These are phyloP conservation scores for Kwoniella europaea DNA, from an alignment of 768 basidiomycete genomes.

Conservation along the genomic window DNA sequence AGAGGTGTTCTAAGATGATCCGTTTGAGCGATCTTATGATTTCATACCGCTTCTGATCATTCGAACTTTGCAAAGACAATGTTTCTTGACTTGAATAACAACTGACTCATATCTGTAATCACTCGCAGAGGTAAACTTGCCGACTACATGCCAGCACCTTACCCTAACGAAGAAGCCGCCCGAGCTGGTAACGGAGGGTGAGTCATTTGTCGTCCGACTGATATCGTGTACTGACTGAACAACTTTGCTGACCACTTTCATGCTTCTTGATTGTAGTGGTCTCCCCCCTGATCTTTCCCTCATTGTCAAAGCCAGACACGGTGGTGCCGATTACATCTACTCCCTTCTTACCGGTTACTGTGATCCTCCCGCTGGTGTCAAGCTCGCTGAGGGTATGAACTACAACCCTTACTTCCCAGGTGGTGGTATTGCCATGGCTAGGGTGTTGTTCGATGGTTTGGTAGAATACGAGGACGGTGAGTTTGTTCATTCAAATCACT, in stretches of 20 bases:
- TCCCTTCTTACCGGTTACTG: conserved; percentile 95
- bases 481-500: conserved; percentile 34
- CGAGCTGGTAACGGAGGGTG: conserved; percentile 81
- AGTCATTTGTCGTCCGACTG: conserved; percentile 15
- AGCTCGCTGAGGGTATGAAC: conserved; percentile 82
- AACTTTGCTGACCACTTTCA: too few species aligned
- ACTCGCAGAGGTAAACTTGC: conserved; percentile 79
- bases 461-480: conserved; percentile 95
- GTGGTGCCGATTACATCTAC: conserved; percentile 95
- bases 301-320: conserved; percentile 97
- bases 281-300: conserved; percentile 95
- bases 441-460: conserved; percentile 90
- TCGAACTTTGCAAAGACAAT: not conserved
- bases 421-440: conserved; percentile 95
- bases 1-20: too few species aligned
- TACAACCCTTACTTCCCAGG: conserved; percentile 93
- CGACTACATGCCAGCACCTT: conserved; percentile 93
- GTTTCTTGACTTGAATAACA: not conserved
- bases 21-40: too few species aligned
- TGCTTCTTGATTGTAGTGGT: conserved; percentile 63
- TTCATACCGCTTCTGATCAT: too few species aligned
- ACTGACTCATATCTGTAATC: not conserved
- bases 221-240: too few species aligned
- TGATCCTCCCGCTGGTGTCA: conserved; percentile 78
- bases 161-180: conserved; percentile 97